A percentile compares a stretch with the other conserved stretches of the same genome.
These are phyloP conservation scores for Candida dajiaensis DNA, from an alignment of 805 yeast genomes.

Conservation along the genomic window DNA sequence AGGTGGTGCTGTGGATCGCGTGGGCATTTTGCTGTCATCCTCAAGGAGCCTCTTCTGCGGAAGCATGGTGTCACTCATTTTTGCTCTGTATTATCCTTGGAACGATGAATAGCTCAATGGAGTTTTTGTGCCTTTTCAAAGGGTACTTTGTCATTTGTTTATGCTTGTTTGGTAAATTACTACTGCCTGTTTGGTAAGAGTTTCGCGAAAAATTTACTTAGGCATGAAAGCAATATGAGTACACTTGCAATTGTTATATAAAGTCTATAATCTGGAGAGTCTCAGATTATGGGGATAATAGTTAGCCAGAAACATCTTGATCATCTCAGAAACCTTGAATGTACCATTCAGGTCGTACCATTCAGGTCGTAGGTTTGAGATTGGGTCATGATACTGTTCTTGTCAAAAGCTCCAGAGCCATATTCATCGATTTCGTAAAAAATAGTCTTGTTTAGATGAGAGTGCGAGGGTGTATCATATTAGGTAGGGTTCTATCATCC, in stretches of 20 bases:
- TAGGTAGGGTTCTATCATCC: not conserved
- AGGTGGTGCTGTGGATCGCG: not conserved
- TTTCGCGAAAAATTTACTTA: not conserved
- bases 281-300: not conserved
- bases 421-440: not conserved
- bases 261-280: not conserved
- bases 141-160: not conserved
- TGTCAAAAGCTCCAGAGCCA: not conserved
- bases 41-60: constrained; percentile 5
- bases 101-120: too few relatives aligned
- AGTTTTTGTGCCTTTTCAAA: too few relatives aligned
- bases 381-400: not conserved
- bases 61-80: constrained; percentile 2
- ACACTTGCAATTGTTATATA: not conserved
- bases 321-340: not conserved
- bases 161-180: not conserved
- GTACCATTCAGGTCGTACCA: not conserved
- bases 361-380: not conserved
- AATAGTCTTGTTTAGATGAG: not conserved
- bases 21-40: constrained; percentile 1
- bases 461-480: not conserved
- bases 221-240: not conserved
- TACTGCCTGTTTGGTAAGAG: too few relatives aligned
- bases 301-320: not conserved
- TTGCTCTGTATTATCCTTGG: not conserved